phyloP scores from a whole-genome alignment of 306 rosid species.

The Sophora flavescens region DNA sequence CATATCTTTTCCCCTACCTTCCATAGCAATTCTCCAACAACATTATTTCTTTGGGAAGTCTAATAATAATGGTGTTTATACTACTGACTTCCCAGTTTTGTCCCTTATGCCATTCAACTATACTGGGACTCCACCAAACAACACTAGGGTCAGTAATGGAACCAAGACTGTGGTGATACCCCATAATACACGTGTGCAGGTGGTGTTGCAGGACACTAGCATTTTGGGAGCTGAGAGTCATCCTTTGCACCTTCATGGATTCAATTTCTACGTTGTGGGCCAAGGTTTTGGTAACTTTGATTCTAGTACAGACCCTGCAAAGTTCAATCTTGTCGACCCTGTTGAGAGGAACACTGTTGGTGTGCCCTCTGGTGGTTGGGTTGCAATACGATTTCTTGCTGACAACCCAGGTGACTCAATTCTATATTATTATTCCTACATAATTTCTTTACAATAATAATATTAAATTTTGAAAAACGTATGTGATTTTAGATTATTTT shows the following conservation, averaged over 20 bases:
- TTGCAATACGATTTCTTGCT: slow-evolving; percentile 72
- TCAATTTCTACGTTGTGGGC: slow-evolving; percentile 70
- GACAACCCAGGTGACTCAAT: slow-evolving; percentile 72
- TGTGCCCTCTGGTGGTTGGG: slow-evolving; percentile 88
- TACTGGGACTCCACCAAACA: slow-evolving; percentile 66
- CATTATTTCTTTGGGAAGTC: slow-evolving; percentile 59
- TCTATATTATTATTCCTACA: too few species aligned
- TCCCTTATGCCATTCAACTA: slow-evolving; percentile 59
- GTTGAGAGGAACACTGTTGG: slow-evolving; percentile 74
- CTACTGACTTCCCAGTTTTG: slow-evolving; percentile 62
- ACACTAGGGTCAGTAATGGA: slow-evolving; percentile 56
- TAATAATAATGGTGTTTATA: slow-evolving; percentile 42
- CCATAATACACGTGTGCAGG: slow-evolving; percentile 50
- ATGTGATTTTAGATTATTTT: too few species aligned
- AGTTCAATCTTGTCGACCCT: slow-evolving; percentile 71
- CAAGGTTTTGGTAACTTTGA: slow-evolving; percentile 78
- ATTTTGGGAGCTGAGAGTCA: slow-evolving; percentile 82
- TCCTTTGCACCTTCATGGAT: slow-evolving; percentile 85
- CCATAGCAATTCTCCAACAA: slow-evolving; percentile 69
- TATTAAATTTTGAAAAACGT: too few species aligned
- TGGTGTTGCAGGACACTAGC: slow-evolving; percentile 72
- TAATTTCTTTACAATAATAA: too few species aligned
- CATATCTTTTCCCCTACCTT: slow-evolving; percentile 62
- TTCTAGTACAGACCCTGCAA: slow-evolving; percentile 55
- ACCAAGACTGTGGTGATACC: slow-evolving; percentile 58